Evolutionary conservation across 2,329 filamentous ascomycete species (phyloP), one percentile per base, ranked within the genome.

Genomic region (Aureobasidium sp.): DNA sequence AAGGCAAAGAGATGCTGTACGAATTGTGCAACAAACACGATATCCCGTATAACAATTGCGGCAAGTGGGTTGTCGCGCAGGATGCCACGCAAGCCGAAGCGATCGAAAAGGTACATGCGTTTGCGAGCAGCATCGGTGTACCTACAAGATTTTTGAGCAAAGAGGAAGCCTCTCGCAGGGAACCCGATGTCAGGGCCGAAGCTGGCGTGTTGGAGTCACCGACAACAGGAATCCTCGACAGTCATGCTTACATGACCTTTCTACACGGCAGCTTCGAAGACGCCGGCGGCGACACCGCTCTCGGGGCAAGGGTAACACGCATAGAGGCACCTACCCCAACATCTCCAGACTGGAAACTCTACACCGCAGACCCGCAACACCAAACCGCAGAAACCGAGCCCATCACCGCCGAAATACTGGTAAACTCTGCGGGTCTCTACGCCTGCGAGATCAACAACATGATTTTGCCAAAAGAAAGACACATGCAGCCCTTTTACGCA

Each of bases 51-150:
- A 81, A 81, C 60, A 87, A 87, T 71, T 89, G 86, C 27, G 91
- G 91, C 64, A 97, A 97, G 78, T 97, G 93, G 92, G 89, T 97
- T 69, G 89, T 97, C 1, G 93, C 93, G 0, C 94, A 97, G 77
- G 88, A 86, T 58, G 80, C 81, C 1, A 77, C 76, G 51, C 90
- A 97, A 77, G 82, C 84, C 71, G 81, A 78, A n/a, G 84, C 84
- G 2, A 48, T 83, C 83, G 75, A 86, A 67, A 78, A 79, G 47
- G 73, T 85, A 0, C 81, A 86, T 70, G 73, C 77, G 1, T 82
- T 84, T 64, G 79, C 83, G 2, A 74, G 76, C 47, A 70, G 71
- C 7, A 78, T 87, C 47, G 80, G 77, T 20, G 87, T 95, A 0
- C 90, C 91, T 0, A 88, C 87, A 39, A 79, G 85, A 8, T 94